Conservation (phyloP, 345 rosid species). For the Xanthoceras sorbifolium region DNA sequence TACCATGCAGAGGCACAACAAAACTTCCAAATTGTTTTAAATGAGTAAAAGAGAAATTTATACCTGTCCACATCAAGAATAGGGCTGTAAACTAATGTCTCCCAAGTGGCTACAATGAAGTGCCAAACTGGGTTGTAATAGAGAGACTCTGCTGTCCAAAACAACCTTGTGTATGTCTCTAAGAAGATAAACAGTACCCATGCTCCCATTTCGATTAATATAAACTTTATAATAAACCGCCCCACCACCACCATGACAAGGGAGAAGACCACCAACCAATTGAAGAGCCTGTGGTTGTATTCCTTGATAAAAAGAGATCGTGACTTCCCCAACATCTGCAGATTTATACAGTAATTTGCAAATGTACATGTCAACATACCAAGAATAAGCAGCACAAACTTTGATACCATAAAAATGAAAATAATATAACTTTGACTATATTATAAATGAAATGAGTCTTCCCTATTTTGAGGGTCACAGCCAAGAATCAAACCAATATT, state of each 20-base stretch:
- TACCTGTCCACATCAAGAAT: conserved; percentile 97
- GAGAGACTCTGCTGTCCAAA: conserved; percentile 96
- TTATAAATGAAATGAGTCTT: not conserved
- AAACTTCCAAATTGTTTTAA: not conserved
- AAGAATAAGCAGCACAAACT: not conserved
- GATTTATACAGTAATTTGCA: not conserved
- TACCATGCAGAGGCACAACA: not conserved
- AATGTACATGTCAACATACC: not conserved
- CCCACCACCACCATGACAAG: conserved; percentile 95
- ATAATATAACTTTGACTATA: not conserved
- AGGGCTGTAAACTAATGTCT: conserved; percentile 89
- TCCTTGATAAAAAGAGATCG: conserved; percentile 85
- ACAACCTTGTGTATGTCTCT: conserved; percentile 95
- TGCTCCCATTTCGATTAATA: conserved; percentile 88
- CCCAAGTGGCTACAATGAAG: conserved; percentile 87
- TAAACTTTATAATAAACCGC: conserved; percentile 84
- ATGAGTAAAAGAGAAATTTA: not conserved
- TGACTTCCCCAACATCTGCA: conserved; percentile 91
- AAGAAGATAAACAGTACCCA: conserved; percentile 95
- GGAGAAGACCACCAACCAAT: conserved; percentile 95
- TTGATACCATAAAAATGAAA: not conserved
- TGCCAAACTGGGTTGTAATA: conserved; percentile 97
- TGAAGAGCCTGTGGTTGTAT: conserved; percentile 92
- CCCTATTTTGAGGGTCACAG: not conserved
- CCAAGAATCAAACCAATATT: not conserved